These are phyloP conservation scores for Polysphondylium violaceum DNA, from an alignment of 78 protist species.

Conservation along the genomic window DNA sequence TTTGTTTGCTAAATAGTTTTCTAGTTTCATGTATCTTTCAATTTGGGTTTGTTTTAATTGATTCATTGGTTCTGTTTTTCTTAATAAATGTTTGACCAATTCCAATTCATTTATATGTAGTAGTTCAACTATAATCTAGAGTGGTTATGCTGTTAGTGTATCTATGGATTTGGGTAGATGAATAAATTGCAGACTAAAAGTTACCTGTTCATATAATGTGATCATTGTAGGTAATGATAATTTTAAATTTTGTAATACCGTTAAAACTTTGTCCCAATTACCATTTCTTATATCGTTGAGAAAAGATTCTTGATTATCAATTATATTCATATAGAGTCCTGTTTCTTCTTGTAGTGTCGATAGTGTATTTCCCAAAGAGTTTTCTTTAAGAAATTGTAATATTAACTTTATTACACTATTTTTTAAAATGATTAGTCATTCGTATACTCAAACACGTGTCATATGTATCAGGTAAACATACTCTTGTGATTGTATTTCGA, in stretches of 20 bases:
- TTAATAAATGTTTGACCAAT: slow-evolving; percentile 71
- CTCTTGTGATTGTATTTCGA: slow-evolving; percentile 47
- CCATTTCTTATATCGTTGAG: slow-evolving; percentile 81
- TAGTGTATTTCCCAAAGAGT: slow-evolving; percentile 33
- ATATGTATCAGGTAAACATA: neutral
- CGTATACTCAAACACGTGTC: neutral
- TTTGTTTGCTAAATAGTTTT: slow-evolving; percentile 29
- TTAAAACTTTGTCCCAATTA: slow-evolving; percentile 89
- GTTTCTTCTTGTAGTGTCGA: slow-evolving; percentile 55
- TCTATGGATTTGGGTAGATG: slow-evolving; percentile 55
- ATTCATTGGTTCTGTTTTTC: slow-evolving; percentile 77
- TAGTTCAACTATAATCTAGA: slow-evolving; percentile 29
- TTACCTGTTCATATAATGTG: slow-evolving; percentile 91
- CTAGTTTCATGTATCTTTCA: slow-evolving; percentile 67
- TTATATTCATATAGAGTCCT: slow-evolving; percentile 81
- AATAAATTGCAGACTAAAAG: slow-evolving; percentile 33
- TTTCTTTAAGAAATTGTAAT: slow-evolving; percentile 57
- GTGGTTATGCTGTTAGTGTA: neutral
- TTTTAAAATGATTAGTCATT: neutral
- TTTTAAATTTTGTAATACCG: slow-evolving; percentile 41
- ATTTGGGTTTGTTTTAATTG: slow-evolving; percentile 23
- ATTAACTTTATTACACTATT: slow-evolving; percentile 47
- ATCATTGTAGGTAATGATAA: slow-evolving; percentile 43
- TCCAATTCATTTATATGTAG: slow-evolving; percentile 45
- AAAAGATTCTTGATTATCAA: slow-evolving; percentile 78